Evolutionary conservation across 129 eudicot species (phyloP).

Genomic region (Arctium minus): DNA sequence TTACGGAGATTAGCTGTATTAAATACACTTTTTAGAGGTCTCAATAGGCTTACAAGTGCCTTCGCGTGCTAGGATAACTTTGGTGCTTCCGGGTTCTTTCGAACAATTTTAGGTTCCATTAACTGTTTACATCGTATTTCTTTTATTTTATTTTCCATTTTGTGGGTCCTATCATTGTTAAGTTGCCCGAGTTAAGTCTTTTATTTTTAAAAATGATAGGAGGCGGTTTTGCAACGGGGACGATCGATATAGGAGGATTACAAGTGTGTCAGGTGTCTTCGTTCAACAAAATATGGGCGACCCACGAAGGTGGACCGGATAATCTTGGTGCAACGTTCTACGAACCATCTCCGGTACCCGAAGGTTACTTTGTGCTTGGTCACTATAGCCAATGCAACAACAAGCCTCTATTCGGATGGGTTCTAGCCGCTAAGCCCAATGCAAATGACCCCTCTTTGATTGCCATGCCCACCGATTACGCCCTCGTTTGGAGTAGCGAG

Average conservation of each 20-base stretch:
- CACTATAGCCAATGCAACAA: conserved; percentile 68
- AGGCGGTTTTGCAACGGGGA: conserved; percentile 70
- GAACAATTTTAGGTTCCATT: no score
- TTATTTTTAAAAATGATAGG: conserved; percentile 27
- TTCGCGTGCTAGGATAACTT: background rate
- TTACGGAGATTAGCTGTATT: background rate
- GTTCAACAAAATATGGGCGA: conserved; percentile 62
- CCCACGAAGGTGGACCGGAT: conserved; percentile 69
- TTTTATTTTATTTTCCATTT: no score
- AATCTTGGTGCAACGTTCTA: conserved; percentile 73
- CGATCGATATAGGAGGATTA: conserved; percentile 76
- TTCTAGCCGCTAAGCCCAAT: conserved; percentile 55
- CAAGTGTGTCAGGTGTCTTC: conserved; percentile 49
- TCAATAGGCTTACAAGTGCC: background rate
- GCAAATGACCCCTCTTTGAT: conserved; percentile 22
- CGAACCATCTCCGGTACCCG: conserved; percentile 50
- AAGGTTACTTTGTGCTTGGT: conserved; percentile 42
- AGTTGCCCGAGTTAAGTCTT: background rate
- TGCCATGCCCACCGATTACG: conserved; percentile 46
- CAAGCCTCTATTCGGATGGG: conserved; percentile 51
- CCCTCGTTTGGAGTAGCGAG: conserved; percentile 60
- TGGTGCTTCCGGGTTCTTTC: no score
- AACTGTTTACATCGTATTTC: no score
- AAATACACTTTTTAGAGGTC: background rate
- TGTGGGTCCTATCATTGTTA: no score